Evolutionary conservation across 2,329 filamentous ascomycete genomes (phyloP), one percentile per base, ranked within the genome.

Genomic region (Cordyceps pruinosa): DNA sequence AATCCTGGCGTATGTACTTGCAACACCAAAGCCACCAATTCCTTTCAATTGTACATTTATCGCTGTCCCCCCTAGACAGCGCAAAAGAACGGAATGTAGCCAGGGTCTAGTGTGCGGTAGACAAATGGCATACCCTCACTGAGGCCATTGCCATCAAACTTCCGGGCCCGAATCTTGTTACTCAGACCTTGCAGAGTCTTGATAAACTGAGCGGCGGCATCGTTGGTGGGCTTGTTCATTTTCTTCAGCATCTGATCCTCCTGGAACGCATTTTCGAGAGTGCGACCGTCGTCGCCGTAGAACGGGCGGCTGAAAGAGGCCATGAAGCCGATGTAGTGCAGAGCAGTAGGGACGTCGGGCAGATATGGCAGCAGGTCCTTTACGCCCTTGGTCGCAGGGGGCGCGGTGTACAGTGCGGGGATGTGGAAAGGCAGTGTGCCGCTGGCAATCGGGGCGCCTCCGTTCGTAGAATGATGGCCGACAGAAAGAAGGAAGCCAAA

Each of bases 121-220:
- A 78, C 46, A 59, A 77, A 78, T 7, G 77, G 77, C 75, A 77
- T 77, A 2, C 75, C 75, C 59, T 73, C 68, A 60, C 69, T 71
- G 45, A 79, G 66, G 0, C 76, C 77, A 5, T 73, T 47, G 3
- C 56, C 57, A 58, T 75, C 75, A 64, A 80, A 79, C 0, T n/a
- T 34, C 12, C 74, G 69, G 6, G 57, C 64, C n/a, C 65, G 64
- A 10, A 78, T 64, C 28, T 65, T 60, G 3, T 63, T 54, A 62
- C 75, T 77, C 42, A 77, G 69, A 4, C 44, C 59, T 55, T 64
- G 48, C 73, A 79, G 76, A 19, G 61, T 59, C 12, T 37, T 54
- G 62, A 66, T 66, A 61, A 77, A 78, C 4, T 25, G 57, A 8
- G 53, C 58, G 8, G 72, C 72, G 4, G 76, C 75, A 0, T 52